phyloP scores from a whole-genome alignment of 1,139 yeast genomes.

The Yamadazyma mexicana region DNA sequence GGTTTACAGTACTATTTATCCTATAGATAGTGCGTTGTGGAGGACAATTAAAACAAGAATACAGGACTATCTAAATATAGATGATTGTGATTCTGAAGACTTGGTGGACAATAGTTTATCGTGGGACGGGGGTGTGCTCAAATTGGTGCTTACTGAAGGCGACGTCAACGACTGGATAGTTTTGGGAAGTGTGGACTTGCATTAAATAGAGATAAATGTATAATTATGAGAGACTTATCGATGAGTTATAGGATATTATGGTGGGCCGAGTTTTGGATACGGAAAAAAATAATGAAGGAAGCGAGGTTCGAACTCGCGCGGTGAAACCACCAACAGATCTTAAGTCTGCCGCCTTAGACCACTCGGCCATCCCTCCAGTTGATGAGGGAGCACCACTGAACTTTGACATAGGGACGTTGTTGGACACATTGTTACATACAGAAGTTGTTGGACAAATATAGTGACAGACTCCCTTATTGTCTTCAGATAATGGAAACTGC shows the following conservation, averaged over 20 bases:
- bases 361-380: constrained; percentile 54
- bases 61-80: constrained; percentile 63
- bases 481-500: too few relatives aligned
- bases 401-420: too few relatives aligned
- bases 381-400: too few relatives aligned
- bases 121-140: constrained; percentile 71
- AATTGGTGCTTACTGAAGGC: constrained; percentile 74
- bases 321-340: constrained; percentile 57
- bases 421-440: too few relatives aligned
- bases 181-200: constrained; percentile 49
- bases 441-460: too few relatives aligned
- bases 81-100: constrained; percentile 42
- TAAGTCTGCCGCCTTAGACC: constrained; percentile 59
- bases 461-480: too few relatives aligned
- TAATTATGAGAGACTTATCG: too few relatives aligned
- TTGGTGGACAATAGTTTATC: constrained; percentile 38
- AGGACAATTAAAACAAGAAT: constrained; percentile 69
- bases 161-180: constrained; percentile 71
- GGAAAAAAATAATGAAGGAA: constrained; percentile 58
- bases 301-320: constrained; percentile 91
- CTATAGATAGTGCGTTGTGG: constrained; percentile 69
- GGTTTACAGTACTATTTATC: constrained; percentile 65
- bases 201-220: background rate
- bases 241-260: too few relatives aligned
- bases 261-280: too few relatives aligned